Evolutionary conservation across 805 yeast species (phyloP), one percentile per base, ranked within the genome.

Genomic region (Schwanniomyces yamadae): DNA sequence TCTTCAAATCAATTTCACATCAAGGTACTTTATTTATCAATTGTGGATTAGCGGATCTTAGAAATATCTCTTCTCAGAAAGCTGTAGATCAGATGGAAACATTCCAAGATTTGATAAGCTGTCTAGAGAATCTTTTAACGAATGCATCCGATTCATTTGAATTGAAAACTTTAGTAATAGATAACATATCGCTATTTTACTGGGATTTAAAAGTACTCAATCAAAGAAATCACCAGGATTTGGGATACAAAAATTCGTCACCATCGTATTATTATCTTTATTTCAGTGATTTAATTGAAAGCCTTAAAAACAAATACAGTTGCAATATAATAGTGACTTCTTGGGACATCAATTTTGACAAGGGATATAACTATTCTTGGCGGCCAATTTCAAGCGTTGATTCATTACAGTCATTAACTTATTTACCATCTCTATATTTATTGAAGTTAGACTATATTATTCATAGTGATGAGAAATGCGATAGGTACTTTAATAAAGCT

Each of bases 141-240:
- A 8, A 10, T 21, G 6, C 3, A n/a, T 28, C 21, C 10, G 26
- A 21, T 8, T n/a, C 20, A 8, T 19, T 31, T 13, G 39, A 35
- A 6, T 45, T 56, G 21, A 45, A 46, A 21, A 55, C 56, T 15
- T 22, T 61, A 8, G 37, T 62, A 6, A 42, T 62, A 4, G 62
- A 62, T 21, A 59, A 59, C 41, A 24, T 65, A n/a, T 63, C 70
- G 2, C 46, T 55, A n/a, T 63, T 52, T 36, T 58, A 51, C 39
- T 65, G 68, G 68, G 56, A 56, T 6, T 39, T 57, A 23, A 52
- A 48, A 31, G 19, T 40, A 24, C 33, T 45, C 9, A 33, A 38
- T 20, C 25, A 27, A 17, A 23, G 24, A 5, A 38, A 45, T 28
- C 41, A 31, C 23, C 18, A 23, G 3, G 20, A 30, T 6, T 23